These are phyloP conservation scores for Boletus reticulatus DNA, from an alignment of 768 basidiomycete genomes.

Conservation along the genomic window DNA sequence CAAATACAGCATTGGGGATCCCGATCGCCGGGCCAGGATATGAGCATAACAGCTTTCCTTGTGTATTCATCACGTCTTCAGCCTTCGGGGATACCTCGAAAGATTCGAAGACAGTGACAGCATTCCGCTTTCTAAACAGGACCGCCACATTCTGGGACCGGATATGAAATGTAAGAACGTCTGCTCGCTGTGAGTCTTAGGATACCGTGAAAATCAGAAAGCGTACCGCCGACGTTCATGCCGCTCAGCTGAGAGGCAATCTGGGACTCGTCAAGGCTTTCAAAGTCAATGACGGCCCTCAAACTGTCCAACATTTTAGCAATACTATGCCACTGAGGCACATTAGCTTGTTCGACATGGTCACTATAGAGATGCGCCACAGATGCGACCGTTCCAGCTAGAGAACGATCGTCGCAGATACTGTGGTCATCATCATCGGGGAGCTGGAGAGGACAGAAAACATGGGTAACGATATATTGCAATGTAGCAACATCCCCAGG, in stretches of 20 bases:
- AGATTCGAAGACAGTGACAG: constrained; percentile 38
- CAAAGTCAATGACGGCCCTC: too few species aligned
- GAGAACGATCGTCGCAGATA: constrained; percentile 22
- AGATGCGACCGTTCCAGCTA: constrained; percentile 22
- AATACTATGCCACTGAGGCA: constrained; percentile 30
- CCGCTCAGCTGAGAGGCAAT: constrained; percentile 11
- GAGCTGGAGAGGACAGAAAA: constrained; percentile 42
- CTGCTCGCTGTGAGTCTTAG: constrained; percentile 22
- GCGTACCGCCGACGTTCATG: constrained; percentile 22
- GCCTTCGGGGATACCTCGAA: constrained; percentile 45
- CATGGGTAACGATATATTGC: constrained; percentile 39
- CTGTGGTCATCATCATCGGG: constrained; percentile 37
- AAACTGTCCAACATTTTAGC: constrained; percentile 30
- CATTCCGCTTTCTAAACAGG: constrained; percentile 33
- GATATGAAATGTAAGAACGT: constrained; percentile 37
- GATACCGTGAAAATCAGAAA: background rate
- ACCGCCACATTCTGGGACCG: constrained; percentile 49
- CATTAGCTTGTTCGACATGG: background rate
- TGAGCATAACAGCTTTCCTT: constrained; percentile 44
- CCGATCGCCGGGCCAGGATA: constrained; percentile 47
- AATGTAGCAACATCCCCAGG: background rate
- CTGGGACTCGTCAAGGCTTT: constrained; percentile 6
- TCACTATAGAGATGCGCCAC: constrained; percentile 19
- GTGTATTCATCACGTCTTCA: constrained; percentile 33
- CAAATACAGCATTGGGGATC: constrained; percentile 29